Evolutionary conservation across 2,329 filamentous ascomycete genomes (phyloP).

Genomic region (Diaporthe capsici): DNA sequence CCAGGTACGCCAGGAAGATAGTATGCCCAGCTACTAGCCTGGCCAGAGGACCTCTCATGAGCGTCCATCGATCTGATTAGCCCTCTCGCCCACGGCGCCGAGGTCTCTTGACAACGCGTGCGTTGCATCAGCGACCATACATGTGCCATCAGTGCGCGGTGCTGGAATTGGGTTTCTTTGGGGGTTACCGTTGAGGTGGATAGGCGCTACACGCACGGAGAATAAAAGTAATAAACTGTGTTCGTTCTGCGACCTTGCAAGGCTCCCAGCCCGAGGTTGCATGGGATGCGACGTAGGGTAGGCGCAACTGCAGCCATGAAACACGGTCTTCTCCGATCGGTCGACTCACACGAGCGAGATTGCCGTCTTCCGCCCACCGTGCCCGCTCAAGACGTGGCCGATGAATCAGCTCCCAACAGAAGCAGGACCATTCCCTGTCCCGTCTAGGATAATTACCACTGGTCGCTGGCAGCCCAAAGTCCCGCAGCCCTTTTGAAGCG

Average conservation of each 20-base stretch:
- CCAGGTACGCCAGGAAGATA: neutral
- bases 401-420: neutral
- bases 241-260: neutral
- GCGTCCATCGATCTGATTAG: neutral
- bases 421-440: neutral
- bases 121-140: neutral
- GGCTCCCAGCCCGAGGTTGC: conserved; percentile 25
- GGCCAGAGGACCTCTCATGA: neutral
- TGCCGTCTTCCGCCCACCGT: neutral
- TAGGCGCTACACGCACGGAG: conserved; percentile 2
- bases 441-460: neutral
- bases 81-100: neutral
- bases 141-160: neutral
- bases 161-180: conserved; percentile 6
- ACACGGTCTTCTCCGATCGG: conserved; percentile 30
- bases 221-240: neutral
- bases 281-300: conserved; percentile 10
- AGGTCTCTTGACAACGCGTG: neutral
- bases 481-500: neutral
- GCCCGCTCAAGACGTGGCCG: neutral
- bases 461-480: neutral
- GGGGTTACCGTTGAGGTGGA: conserved; percentile 3
- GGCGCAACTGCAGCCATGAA: conserved; percentile 18
- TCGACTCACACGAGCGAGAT: neutral
- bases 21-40: neutral